A percentile compares a stretch with the other conserved stretches of the same genome.
Conservation (phyloP, 805 yeast genomes). For the Nematodospora valgi region DNA sequence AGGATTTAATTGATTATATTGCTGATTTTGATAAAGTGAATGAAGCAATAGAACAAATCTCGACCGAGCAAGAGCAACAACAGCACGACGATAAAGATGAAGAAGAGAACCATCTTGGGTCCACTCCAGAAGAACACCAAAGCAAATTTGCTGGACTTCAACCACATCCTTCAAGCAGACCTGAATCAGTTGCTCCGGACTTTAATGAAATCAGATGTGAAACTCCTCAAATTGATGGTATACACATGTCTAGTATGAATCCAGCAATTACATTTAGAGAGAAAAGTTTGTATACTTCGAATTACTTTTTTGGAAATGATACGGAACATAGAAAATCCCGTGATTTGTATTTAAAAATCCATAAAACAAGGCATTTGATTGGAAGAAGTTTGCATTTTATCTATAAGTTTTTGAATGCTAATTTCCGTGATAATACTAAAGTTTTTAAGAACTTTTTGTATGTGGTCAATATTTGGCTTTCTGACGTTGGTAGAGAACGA, state of each 20-base stretch:
- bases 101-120: too few species aligned
- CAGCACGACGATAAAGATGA: slow-evolving; percentile 6
- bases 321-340: slow-evolving; percentile 39
- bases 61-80: slow-evolving; percentile 26
- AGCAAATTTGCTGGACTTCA: neutral
- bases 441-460: slow-evolving; percentile 59
- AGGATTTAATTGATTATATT: slow-evolving; percentile 16
- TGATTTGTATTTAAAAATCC: slow-evolving; percentile 43
- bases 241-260: slow-evolving; percentile 47
- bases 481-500: slow-evolving; percentile 75
- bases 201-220: slow-evolving; percentile 40
- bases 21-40: slow-evolving; percentile 15
- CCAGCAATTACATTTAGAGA: slow-evolving; percentile 57
- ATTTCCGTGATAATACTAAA: slow-evolving; percentile 61
- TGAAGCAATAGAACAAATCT: slow-evolving; percentile 18
- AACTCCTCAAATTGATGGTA: slow-evolving; percentile 42
- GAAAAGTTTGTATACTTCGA: slow-evolving; percentile 58
- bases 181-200: slow-evolving; percentile 14
- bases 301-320: slow-evolving; percentile 60
- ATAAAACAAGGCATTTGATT: slow-evolving; percentile 54
- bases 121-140: neutral
- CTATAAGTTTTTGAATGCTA: slow-evolving; percentile 41
- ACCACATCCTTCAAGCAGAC: slow-evolving; percentile 6
- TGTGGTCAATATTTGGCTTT: slow-evolving; percentile 70
- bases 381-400: slow-evolving; percentile 64